Evolutionary conservation across 2,329 filamentous ascomycete genomes (phyloP).

Genomic region (Bipolaris victoriae): DNA sequence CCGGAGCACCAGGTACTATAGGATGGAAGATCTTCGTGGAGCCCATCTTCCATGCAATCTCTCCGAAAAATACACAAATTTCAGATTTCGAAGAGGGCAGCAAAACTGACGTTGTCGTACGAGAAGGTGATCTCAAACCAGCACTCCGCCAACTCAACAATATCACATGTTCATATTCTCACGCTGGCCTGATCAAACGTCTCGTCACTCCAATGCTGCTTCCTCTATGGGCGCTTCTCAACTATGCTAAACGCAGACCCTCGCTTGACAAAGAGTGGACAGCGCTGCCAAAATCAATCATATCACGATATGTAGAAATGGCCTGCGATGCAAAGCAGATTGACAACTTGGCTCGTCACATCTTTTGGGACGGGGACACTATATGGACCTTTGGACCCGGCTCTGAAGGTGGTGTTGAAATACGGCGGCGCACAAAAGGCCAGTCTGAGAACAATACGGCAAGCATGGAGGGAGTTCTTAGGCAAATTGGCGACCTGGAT

Average conservation of each 20-base stretch:
- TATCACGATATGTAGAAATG: constrained; percentile 60
- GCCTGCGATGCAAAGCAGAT: constrained; percentile 60
- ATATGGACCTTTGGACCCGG: constrained; percentile 62
- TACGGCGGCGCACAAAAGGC: constrained; percentile 72
- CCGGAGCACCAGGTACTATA: constrained; percentile 65
- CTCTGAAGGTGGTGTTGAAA: constrained; percentile 59
- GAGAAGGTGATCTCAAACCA: constrained; percentile 55
- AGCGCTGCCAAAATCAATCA: constrained; percentile 29
- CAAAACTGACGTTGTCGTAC: constrained; percentile 56
- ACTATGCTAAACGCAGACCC: constrained; percentile 53
- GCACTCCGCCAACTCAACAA: constrained; percentile 63
- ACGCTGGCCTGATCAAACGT: constrained; percentile 68
- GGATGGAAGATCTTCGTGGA: constrained; percentile 69
- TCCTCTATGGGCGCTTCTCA: constrained; percentile 68
- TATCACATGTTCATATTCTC: constrained; percentile 68
- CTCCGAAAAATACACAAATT: constrained; percentile 45
- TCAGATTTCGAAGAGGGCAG: constrained; percentile 32
- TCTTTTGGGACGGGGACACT: constrained; percentile 61
- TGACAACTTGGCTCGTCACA: constrained; percentile 57
- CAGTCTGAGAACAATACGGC: constrained; percentile 67
- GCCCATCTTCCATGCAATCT: constrained; percentile 62
- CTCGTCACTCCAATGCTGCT: constrained; percentile 65
- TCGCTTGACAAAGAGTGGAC: constrained; percentile 37
- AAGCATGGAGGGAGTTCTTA: constrained; percentile 72
- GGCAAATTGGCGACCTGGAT: constrained; percentile 39